Evolutionary conservation across 768 basidiomycete genomes (phyloP), one percentile per base, ranked within the genome.

Genomic region (Termitomyces sp.): DNA sequence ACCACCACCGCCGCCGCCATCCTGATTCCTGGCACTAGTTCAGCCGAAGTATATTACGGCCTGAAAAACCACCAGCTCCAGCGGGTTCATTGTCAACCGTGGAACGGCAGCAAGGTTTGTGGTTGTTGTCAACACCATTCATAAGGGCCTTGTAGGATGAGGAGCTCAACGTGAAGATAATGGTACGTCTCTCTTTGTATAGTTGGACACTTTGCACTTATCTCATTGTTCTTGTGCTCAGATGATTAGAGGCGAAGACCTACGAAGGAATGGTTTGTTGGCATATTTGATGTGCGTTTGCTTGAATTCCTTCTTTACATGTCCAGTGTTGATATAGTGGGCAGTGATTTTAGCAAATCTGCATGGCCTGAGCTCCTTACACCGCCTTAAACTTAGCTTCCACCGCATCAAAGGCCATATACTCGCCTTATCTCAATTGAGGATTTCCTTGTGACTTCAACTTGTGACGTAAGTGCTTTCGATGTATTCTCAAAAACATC

Each of bases 351-450:
- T 74, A 93, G 88, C 68, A 91, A 98, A 76, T 97, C 97, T 3
- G 84, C 88, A 46, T 97, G 93, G 91, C 79, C 88, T 30, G 93
- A 95, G 68, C 82, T 99, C 1, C 83, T 99, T 2, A 97, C 96
- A 0, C 88, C 92, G 44, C 89, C 91, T 12, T 79, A n/a, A n/a
- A n/a, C n/a, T n/a, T n/a, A 89, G 42, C 91, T 93, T 3, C 75
- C 87, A 27, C 89, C 89, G 3, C 86, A 93, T 58, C 87, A 89
- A 71, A 89, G 94, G 56, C 94, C 93, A 0, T 97, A 93, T 75
- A 98, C 96, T 1, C 82, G 98, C 20, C 78, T 98, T 9, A 73
- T 99, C 50, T 94, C 93, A 33, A 75, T 99, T 26, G 96, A 99
- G 59, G 95, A 96, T 67, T 81, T 99, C 26, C 80, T 98, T 34